Base-by-base conservation (phyloP, 1,284 basidiomycete genomes). In the Malassezia cuniculi region DNA sequence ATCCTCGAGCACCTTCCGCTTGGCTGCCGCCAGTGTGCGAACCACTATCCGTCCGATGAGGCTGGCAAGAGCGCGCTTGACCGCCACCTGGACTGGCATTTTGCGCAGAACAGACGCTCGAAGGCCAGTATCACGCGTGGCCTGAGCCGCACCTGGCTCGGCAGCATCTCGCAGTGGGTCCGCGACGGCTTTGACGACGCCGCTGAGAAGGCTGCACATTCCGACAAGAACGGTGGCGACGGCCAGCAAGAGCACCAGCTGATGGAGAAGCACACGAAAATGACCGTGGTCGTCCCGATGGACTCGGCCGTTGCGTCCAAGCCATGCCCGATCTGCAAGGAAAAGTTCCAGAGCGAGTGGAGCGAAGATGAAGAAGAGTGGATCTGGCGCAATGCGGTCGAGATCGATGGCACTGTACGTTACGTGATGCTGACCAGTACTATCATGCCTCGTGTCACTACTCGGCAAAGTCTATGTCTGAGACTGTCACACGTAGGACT, bases 331-430 rank as follows among this genome's bases (percentile, higher is more conserved):
- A 85, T 99, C 50, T 97, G 93, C 77, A 93, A 94, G 73, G 93
- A 99, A 69, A 70, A 69, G 39, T 76, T 97, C 69, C 85, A 85
- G 72, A 78, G 80, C 51, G 90, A 95, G 70, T 95, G 85, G 69
- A 72, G 80, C 43, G 87, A 97, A 65, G 89, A 94, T 39, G 87
- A 93, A 49, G 93, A 97, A 71, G 93, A 95, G 55, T 97, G 90
- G 89, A 81, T 95, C 14, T 99, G 87, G 85, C 76, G 76, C 58
- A 94, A 97, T 64, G 86, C 89, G 0, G 73, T 87, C 17, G 76
- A 75, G 64, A 79, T 80, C 41, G 82, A 87, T 48, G 81, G 81
- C 4, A 25, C 33, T n/a, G 41, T 39, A 28, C 27, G 34, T 33
- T 4, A 8, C n/a, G 22, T 12, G 15, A 18, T 7, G 4, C 31